These are phyloP conservation scores for Malus orientalis DNA, from an alignment of 306 rosid species.

Conservation along the genomic window DNA sequence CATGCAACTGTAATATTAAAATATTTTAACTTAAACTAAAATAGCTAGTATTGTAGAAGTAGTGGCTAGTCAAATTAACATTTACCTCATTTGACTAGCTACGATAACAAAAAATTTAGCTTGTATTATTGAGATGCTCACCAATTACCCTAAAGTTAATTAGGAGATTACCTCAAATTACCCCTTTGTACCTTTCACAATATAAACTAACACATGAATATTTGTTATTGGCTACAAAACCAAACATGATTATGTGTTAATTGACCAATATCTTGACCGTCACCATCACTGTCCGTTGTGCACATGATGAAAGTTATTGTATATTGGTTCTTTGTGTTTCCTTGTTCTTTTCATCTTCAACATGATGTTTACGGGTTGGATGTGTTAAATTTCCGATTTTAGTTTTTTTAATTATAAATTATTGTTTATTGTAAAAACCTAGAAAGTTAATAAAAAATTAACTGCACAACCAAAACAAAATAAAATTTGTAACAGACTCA, in stretches of 20 bases:
- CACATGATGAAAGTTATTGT: background rate
- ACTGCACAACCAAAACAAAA: background rate
- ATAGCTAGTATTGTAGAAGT: no score
- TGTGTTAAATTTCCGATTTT: background rate
- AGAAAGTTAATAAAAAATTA: background rate
- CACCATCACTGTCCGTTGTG: conserved; percentile 5
- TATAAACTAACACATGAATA: background rate
- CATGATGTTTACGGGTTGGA: background rate
- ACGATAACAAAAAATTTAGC: no score
- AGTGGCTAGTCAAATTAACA: no score
- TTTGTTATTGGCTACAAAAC: background rate
- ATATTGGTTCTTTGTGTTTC: background rate
- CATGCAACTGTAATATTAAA: no score
- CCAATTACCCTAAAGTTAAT: no score
- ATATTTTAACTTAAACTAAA: no score
- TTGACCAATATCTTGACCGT: conserved; percentile 19
- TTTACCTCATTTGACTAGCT: no score
- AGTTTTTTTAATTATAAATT: background rate
- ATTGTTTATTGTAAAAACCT: background rate
- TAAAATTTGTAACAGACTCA: background rate
- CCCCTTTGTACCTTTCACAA: background rate
- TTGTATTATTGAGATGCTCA: no score
- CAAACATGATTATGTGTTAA: conserved; percentile 7
- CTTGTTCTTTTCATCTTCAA: background rate
- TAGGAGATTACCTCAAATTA: background rate